These are phyloP conservation scores for Atkinsonella hypoxylon DNA, from an alignment of 2,329 filamentous ascomycete genomes.

Conservation along the genomic window DNA sequence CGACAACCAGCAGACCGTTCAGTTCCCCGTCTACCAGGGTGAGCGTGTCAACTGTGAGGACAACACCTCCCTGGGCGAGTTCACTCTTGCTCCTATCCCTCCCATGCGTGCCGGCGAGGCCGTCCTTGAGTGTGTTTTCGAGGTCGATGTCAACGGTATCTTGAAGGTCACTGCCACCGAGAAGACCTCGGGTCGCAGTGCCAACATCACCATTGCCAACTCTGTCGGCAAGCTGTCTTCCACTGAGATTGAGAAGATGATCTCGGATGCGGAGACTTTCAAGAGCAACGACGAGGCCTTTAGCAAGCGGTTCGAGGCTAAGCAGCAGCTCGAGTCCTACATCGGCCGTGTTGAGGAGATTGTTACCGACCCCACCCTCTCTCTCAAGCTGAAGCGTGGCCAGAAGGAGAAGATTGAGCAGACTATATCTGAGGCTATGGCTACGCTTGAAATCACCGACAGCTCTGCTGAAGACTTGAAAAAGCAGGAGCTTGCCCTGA, in stretches of 20 bases:
- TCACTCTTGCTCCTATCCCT: slow-evolving; percentile 82
- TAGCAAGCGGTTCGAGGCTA: slow-evolving; percentile 98
- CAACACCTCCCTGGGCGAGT: slow-evolving; percentile 96
- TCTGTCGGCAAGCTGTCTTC: slow-evolving; percentile 96
- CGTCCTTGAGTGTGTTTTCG: slow-evolving; percentile 94
- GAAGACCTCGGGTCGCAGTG: slow-evolving; percentile 94
- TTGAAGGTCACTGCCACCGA: slow-evolving; percentile 98
- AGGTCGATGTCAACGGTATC: slow-evolving; percentile 99
- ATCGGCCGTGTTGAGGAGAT: slow-evolving; percentile 98
- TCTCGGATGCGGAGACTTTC: slow-evolving; percentile 94
- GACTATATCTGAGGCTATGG: slow-evolving; percentile 94
- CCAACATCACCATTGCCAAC: slow-evolving; percentile 99
- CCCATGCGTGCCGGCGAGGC: slow-evolving; percentile 89
- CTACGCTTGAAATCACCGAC: slow-evolving; percentile 90
- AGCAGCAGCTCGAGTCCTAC: slow-evolving; percentile 98
- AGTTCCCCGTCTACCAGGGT: slow-evolving; percentile 91
- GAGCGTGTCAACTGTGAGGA: slow-evolving; percentile 97
- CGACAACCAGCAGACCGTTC: slow-evolving; percentile 53
- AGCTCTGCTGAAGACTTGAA: slow-evolving; percentile 86
- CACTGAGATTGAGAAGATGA: slow-evolving; percentile 94
- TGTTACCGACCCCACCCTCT: slow-evolving; percentile 89
- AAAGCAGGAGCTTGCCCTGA: slow-evolving; percentile 98
- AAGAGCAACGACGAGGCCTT: slow-evolving; percentile 97
- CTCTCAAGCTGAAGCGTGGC: slow-evolving; percentile 94
- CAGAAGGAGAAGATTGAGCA: slow-evolving; percentile 99